These are phyloP conservation scores for Dioscorea alata DNA, from an alignment of 106 monocot genomes.

Conservation along the genomic window DNA sequence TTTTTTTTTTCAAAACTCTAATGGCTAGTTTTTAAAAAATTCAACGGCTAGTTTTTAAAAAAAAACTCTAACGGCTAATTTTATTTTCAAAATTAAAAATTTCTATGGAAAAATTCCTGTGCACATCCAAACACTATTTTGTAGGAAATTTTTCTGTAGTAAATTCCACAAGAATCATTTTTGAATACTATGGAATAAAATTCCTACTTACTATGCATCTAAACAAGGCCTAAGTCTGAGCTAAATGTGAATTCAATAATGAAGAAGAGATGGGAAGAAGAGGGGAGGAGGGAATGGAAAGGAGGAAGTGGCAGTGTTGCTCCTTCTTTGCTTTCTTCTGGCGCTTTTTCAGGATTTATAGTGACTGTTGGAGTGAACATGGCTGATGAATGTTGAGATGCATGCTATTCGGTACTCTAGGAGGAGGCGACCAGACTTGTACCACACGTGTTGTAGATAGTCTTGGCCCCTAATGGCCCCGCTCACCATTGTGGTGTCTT, in stretches of 20 bases:
- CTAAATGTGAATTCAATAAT: not conserved
- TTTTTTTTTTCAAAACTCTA: too few species aligned
- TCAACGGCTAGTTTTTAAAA: too few species aligned
- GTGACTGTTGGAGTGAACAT: constrained; percentile 69
- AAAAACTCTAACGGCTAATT: too few species aligned
- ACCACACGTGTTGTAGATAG: constrained; percentile 85
- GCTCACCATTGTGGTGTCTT: constrained; percentile 95
- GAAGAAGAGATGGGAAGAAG: not conserved
- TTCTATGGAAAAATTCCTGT: too few species aligned
- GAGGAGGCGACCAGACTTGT: constrained; percentile 77
- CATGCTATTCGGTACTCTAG: constrained; percentile 82
- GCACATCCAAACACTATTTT: too few species aligned
- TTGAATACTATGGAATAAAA: too few species aligned
- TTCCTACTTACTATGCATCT: too few species aligned
- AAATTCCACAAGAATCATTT: too few species aligned
- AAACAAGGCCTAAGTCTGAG: not conserved
- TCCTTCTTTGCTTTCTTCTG: constrained; percentile 39
- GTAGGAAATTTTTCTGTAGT: too few species aligned
- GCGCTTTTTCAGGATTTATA: constrained; percentile 69
- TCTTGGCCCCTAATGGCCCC: constrained; percentile 73
- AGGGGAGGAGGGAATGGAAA: constrained; percentile 14
- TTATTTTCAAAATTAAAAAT: too few species aligned
- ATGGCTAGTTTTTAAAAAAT: too few species aligned
- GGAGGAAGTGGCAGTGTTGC: constrained; percentile 3
- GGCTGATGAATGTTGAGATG: constrained; percentile 58